Percentiles rank a stretch among this genome's conserved stretches.
Conservation (phyloP, 805 yeast genomes). For the Candida hispaniensis region DNA sequence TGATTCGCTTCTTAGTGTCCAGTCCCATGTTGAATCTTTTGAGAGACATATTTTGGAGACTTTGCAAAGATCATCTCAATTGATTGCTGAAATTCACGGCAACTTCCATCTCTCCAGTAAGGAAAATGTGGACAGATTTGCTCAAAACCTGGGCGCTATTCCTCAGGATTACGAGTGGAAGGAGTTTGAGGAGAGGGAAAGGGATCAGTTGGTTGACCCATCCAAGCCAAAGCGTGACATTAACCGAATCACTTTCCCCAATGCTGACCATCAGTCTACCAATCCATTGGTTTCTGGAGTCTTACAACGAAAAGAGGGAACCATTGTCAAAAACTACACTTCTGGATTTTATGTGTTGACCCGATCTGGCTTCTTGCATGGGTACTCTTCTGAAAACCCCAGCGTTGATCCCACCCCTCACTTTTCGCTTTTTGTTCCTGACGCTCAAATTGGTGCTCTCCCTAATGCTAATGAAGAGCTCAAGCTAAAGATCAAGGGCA, state of each 20-base stretch:
- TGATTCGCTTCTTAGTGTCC: constrained; percentile 36
- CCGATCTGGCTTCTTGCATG: constrained; percentile 36
- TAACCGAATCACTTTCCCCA: constrained; percentile 31
- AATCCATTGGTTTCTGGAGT: constrained; percentile 40
- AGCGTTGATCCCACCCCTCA: constrained; percentile 38
- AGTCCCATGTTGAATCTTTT: constrained; percentile 32
- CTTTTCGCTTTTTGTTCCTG: constrained; percentile 39
- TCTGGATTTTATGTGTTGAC: constrained; percentile 39
- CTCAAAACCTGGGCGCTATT: too few relatives aligned
- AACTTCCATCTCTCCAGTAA: constrained; percentile 26
- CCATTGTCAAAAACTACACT: constrained; percentile 34
- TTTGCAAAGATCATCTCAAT: constrained; percentile 32
- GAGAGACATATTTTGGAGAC: constrained; percentile 37
- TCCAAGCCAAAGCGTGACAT: constrained; percentile 32
- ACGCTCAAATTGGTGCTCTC: constrained; percentile 33
- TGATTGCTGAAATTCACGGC: constrained; percentile 27
- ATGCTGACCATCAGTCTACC: constrained; percentile 34
- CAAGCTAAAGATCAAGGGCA: constrained; percentile 37
- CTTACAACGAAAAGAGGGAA: constrained; percentile 37
- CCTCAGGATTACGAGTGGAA: constrained; percentile 38
- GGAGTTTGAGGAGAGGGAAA: constrained; percentile 30
- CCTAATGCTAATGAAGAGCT: constrained; percentile 30
- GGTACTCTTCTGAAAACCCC: constrained; percentile 37
- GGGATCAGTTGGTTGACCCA: constrained; percentile 29
- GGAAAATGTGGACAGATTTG: constrained; percentile 28